phyloP scores from a whole-genome alignment of 129 eudicot genomes.

The Sambucus nigra region DNA sequence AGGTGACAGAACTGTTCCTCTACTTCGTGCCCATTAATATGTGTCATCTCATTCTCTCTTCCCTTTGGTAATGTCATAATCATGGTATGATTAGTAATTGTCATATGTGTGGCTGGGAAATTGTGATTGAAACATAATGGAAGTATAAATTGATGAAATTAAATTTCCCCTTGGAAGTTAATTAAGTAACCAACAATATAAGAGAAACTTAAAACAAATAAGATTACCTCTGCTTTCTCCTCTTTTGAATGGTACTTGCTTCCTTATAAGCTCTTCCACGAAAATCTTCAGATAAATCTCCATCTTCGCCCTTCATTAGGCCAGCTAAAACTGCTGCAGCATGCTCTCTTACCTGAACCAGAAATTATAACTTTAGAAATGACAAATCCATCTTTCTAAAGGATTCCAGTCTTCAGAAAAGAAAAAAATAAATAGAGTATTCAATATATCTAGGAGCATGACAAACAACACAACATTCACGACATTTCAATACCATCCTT shows the following conservation, averaged over 20 bases:
- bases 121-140: too few species aligned
- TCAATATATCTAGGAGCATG: too few species aligned
- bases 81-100: too few species aligned
- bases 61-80: too few species aligned
- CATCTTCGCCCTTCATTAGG: constrained; percentile 91
- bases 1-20: too few species aligned
- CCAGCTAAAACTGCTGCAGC: constrained; percentile 99
- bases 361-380: constrained; percentile 4
- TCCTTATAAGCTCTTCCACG: constrained; percentile 74
- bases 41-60: too few species aligned
- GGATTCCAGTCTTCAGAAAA: not conserved
- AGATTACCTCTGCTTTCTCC: constrained; percentile 58
- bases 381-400: not conserved
- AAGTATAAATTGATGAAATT: not conserved
- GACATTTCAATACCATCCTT: too few species aligned
- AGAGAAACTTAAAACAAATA: constrained; percentile 6
- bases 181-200: not conserved
- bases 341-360: constrained; percentile 87
- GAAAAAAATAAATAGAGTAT: too few species aligned
- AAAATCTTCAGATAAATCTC: constrained; percentile 57
- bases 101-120: too few species aligned
- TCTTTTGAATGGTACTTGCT: constrained; percentile 50
- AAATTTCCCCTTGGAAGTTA: not conserved
- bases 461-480: too few species aligned
- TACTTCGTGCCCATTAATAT: too few species aligned